phyloP scores from a whole-genome alignment of 495 filamentous ascomycete species.

The Rostrohypoxylon terebratum region DNA sequence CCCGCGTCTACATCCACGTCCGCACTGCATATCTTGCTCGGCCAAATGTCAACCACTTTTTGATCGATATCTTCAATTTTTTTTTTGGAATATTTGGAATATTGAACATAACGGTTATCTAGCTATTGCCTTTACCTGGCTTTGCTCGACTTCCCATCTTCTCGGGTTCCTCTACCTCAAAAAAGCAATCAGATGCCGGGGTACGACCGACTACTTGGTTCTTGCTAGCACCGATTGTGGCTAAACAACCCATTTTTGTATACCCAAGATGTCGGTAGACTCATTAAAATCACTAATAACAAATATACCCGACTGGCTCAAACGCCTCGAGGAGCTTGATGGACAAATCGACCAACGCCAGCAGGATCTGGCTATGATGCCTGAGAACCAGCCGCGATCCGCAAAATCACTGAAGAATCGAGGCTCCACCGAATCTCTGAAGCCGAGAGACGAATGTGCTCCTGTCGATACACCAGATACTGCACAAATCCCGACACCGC shows the following conservation, averaged over 20 bases:
- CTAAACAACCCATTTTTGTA: neutral
- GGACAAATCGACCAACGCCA: slow-evolving; percentile 76
- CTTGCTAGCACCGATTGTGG: slow-evolving; percentile 8
- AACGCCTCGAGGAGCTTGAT: slow-evolving; percentile 74
- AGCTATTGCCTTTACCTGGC: slow-evolving; percentile 42
- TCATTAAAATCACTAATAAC: slow-evolving; percentile 71
- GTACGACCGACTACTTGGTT: slow-evolving; percentile 19
- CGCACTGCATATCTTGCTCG: slow-evolving; percentile 28
- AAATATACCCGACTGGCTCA: slow-evolving; percentile 76
- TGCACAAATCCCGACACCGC: slow-evolving; percentile 30
- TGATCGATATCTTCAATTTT: slow-evolving; percentile 28
- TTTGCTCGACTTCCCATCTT: slow-evolving; percentile 44
- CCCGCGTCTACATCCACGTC: neutral
- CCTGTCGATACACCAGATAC: slow-evolving; percentile 43
- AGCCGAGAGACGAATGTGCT: slow-evolving; percentile 61
- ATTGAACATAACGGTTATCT: slow-evolving; percentile 26
- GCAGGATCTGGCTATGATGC: slow-evolving; percentile 69
- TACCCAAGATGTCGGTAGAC: slow-evolving; percentile 63
- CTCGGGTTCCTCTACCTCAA: neutral
- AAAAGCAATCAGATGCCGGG: slow-evolving; percentile 44
- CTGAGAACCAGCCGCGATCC: slow-evolving; percentile 50
- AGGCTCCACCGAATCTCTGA: slow-evolving; percentile 73
- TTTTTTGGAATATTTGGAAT: slow-evolving; percentile 18
- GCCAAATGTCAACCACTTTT: slow-evolving; percentile 28
- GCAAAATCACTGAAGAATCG: slow-evolving; percentile 65